Base-by-base conservation (phyloP, 345 rosid genomes). In the Gossypium herbaceum region DNA sequence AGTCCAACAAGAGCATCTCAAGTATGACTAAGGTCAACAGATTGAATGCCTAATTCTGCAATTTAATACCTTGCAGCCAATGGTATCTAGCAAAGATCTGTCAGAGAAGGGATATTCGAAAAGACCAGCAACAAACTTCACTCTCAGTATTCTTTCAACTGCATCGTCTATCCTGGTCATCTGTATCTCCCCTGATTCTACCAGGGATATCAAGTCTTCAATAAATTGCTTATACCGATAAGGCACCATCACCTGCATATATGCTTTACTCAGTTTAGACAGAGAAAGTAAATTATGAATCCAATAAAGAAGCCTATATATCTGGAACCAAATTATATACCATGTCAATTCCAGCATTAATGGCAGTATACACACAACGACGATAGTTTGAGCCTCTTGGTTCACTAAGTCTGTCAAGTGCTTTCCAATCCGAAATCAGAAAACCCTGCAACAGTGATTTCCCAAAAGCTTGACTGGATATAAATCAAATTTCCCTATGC, bases 321-420 rank as follows among this genome's bases (percentile, higher is more conserved):
- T 5, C 9, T 15, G 57, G 55, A 24, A 45, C 15, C 22, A 72
- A 61, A 58, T 9, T 66, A 43, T 66, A 43, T 84, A 94, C 97
- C 97, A 94, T 88, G 88, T 94, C 98, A 19, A 88, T 85, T 85
- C 97, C 98, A 50, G 98, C 98, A 84, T 86, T 94, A 72, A 92
- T 79, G 1, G 97, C 88, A 73, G 79, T 51, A 41, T 87, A 81
- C 63, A 92, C 71, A 75, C 93, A 86, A 56, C 62, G 39, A 24
- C 86, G 88, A 75, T 88, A 92, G 87, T 94, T 88, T 62, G 90
- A 89, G 74, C 97, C 97, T 41, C 9, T 64, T 16, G 94, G 92
- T 74, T 79, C 48, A 71, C 87, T 77, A 73, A 94, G 97, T 76
- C 87, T 79, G 77, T 92, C 89, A 68, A 92, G 77, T 79, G 72